phyloP scores from a whole-genome alignment of 73 alveolate species.

The Tetrahymena malaccensis region DNA sequence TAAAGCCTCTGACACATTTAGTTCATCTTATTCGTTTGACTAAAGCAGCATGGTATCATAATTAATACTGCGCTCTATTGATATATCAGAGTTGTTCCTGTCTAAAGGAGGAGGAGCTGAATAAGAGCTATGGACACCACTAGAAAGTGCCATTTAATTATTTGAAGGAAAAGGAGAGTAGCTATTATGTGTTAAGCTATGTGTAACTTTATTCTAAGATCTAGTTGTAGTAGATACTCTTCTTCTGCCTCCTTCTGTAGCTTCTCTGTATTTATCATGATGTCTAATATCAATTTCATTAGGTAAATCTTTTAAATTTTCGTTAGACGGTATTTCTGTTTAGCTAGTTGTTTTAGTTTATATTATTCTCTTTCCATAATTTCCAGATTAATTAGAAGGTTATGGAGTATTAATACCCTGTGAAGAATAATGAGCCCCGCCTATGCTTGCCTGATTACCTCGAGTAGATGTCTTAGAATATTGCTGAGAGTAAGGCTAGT shows the following conservation, averaged over 20 bases:
- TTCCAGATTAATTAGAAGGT: background rate
- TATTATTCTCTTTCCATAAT: background rate
- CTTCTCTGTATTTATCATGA: background rate
- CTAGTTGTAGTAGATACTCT: background rate
- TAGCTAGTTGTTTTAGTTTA: background rate
- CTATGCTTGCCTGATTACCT: background rate
- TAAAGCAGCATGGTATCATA: background rate
- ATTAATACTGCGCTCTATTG: background rate
- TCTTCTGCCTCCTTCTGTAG: background rate
- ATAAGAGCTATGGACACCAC: background rate
- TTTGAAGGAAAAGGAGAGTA: background rate
- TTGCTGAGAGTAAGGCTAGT: background rate
- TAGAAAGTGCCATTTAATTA: background rate
- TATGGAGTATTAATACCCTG: background rate
- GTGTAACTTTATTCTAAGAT: background rate
- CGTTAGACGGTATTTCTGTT: background rate
- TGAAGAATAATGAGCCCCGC: background rate
- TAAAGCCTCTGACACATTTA: background rate
- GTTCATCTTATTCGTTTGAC: background rate
- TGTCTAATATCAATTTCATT: background rate
- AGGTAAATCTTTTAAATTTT: background rate
- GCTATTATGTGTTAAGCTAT: background rate
- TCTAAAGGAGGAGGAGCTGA: background rate
- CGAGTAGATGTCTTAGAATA: background rate
- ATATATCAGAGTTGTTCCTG: background rate